Evolutionary conservation across 2,329 filamentous ascomycete species (phyloP).

Genomic region (Ampelomyces quisqualis): DNA sequence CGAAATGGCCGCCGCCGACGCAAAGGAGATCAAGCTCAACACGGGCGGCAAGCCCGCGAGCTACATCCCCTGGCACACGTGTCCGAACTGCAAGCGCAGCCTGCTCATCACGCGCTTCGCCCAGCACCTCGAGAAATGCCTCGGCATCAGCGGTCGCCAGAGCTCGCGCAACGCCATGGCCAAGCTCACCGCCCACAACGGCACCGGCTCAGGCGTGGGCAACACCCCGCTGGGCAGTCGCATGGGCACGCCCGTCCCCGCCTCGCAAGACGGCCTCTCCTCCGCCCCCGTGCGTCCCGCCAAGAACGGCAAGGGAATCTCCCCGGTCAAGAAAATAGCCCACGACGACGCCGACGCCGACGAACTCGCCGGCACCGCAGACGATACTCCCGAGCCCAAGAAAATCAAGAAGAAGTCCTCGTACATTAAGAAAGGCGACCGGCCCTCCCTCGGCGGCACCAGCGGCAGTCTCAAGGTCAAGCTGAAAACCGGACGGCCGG

Average conservation of each 20-base stretch:
- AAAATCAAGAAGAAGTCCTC: slow-evolving; percentile 54
- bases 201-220: slow-evolving; percentile 42
- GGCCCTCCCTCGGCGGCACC: slow-evolving; percentile 30
- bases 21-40: slow-evolving; percentile 51
- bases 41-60: slow-evolving; percentile 49
- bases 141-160: slow-evolving; percentile 58
- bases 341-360: slow-evolving; percentile 29
- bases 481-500: slow-evolving; percentile 33
- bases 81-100: slow-evolving; percentile 62
- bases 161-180: slow-evolving; percentile 53
- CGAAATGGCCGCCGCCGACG: slow-evolving; percentile 38
- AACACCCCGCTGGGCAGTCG: slow-evolving; percentile 49
- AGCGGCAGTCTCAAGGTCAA: slow-evolving; percentile 36
- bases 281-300: slow-evolving; percentile 22
- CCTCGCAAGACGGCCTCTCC: slow-evolving; percentile 25
- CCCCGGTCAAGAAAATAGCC: slow-evolving; percentile 35
- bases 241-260: slow-evolving; percentile 46
- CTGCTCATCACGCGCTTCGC: slow-evolving; percentile 62
- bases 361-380: slow-evolving; percentile 41
- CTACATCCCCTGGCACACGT: slow-evolving; percentile 57
- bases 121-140: slow-evolving; percentile 62
- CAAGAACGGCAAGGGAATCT: slow-evolving; percentile 37
- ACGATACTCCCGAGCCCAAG: slow-evolving; percentile 46
- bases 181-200: slow-evolving; percentile 44
- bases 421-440: slow-evolving; percentile 45